Percentiles rank a stretch among this genome's conserved stretches.
Conservation (phyloP, 2,329 filamentous ascomycete genomes). For the Coniochaeta hoffmannii region DNA sequence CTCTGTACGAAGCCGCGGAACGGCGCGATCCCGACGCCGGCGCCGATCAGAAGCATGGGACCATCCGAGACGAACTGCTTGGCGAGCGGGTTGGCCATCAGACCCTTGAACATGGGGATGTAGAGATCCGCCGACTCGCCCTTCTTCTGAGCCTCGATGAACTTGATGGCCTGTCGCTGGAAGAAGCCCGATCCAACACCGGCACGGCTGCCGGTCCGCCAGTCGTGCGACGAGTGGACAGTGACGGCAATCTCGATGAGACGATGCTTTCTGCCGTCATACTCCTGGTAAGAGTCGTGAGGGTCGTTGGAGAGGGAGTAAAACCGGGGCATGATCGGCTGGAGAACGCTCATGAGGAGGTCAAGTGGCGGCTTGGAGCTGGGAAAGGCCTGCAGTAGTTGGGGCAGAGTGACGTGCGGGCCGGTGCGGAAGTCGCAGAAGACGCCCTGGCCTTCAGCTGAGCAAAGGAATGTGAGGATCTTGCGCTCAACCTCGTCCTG, state of each 20-base stretch:
- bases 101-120: conserved; percentile 93
- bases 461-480: conserved; percentile 77
- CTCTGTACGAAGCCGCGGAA: conserved; percentile 98
- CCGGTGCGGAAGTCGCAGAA: conserved; percentile 95
- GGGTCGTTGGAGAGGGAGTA: conserved; percentile 98
- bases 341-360: conserved; percentile 69
- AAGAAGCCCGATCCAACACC: conserved; percentile 92
- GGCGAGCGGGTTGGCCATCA: conserved; percentile 95
- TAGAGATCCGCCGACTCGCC: conserved; percentile 59
- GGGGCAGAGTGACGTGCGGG: conserved; percentile 75
- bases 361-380: conserved; percentile 84
- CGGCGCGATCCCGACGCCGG: conserved; percentile 91
- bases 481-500: conserved; percentile 77
- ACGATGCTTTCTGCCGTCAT: conserved; percentile 64
- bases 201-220: conserved; percentile 63
- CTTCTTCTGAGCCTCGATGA: conserved; percentile 58
- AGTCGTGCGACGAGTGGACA: conserved; percentile 80
- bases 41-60: conserved; percentile 95
- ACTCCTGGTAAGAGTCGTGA: conserved; percentile 62
- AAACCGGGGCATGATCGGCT: conserved; percentile 92
- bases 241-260: conserved; percentile 96
- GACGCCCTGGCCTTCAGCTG: conserved; percentile 80
- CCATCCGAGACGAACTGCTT: conserved; percentile 88
- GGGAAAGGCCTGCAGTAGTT: conserved; percentile 86
- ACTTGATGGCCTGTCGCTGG: conserved; percentile 71